phyloP scores from a whole-genome alignment of 768 basidiomycete species.

The Lactarius trivialis region DNA sequence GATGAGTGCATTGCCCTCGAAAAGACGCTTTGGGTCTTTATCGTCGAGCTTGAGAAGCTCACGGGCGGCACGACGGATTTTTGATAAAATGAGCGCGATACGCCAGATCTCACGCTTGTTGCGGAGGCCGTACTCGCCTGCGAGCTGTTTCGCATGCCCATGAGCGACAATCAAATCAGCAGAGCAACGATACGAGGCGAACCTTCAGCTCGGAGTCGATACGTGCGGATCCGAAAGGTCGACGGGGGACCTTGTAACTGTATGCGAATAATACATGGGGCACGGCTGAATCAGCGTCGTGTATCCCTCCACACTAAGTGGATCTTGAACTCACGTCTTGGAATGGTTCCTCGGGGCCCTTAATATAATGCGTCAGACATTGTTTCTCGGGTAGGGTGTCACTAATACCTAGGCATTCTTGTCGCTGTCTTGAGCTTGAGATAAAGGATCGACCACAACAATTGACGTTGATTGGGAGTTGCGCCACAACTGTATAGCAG shows the following conservation, averaged over 20 bases:
- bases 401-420: conserved; percentile 79
- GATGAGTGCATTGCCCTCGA: conserved; percentile 98
- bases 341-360: conserved; percentile 90
- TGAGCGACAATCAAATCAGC: neutral
- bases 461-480: conserved; percentile 27
- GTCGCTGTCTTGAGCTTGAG: conserved; percentile 32
- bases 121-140: conserved; percentile 98
- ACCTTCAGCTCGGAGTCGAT: conserved; percentile 99
- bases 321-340: conserved; percentile 90
- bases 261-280: conserved; percentile 44
- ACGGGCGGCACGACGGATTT: conserved; percentile 99
- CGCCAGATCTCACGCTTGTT: conserved; percentile 99
- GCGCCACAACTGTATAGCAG: conserved; percentile 66
- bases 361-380: conserved; percentile 24
- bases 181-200: neutral
- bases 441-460: conserved; percentile 33
- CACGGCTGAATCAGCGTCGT: conserved; percentile 61
- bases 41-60: conserved; percentile 99
- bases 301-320: conserved; percentile 58
- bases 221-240: conserved; percentile 94
- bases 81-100: conserved; percentile 94
- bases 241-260: conserved; percentile 98
- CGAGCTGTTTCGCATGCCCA: conserved; percentile 56
- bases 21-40: conserved; percentile 99
- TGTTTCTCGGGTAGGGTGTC: conserved; percentile 18